Evolutionary conservation across 2,329 filamentous ascomycete species (phyloP).

Genomic region (Phoma herbarum): DNA sequence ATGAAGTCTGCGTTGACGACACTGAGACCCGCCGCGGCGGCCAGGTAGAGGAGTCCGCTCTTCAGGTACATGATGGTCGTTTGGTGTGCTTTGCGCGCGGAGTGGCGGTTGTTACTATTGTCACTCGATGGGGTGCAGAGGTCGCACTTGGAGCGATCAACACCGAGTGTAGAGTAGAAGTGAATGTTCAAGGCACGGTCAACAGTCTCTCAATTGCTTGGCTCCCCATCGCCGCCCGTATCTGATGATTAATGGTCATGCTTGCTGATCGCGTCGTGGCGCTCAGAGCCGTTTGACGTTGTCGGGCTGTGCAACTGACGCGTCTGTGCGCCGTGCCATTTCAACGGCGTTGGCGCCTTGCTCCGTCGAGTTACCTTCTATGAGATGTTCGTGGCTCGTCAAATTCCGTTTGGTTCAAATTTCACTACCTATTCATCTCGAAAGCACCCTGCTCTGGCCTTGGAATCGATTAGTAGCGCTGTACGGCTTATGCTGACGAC

Average conservation of each 20-base stretch:
- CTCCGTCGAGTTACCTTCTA: neutral
- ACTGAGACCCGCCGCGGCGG: conserved; percentile 25
- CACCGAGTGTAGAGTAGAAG: neutral
- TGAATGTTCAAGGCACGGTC: conserved; percentile 2
- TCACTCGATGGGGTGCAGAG: too few relatives aligned
- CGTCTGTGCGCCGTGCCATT: conserved; percentile 14
- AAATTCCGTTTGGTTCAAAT: neutral
- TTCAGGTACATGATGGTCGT: conserved; percentile 25
- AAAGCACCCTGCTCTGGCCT: too few relatives aligned
- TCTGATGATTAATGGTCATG: conserved; percentile 20
- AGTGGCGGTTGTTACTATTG: neutral
- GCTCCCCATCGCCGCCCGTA: conserved; percentile 9
- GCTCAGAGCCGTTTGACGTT: conserved; percentile 6
- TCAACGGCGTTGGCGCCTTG: neutral
- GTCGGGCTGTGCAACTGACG: conserved; percentile 5
- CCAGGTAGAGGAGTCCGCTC: conserved; percentile 27
- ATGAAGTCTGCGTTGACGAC: conserved; percentile 41
- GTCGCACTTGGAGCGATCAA: neutral
- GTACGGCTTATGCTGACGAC: neutral
- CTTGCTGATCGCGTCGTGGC: conserved; percentile 14
- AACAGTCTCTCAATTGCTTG: conserved; percentile 2
- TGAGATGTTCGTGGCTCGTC: neutral
- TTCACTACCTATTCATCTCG: too few relatives aligned
- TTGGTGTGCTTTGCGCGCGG: neutral
- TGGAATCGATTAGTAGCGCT: neutral